phyloP scores from a whole-genome alignment of 176 grass and related monocot species.

The Oryza glaberrima region DNA sequence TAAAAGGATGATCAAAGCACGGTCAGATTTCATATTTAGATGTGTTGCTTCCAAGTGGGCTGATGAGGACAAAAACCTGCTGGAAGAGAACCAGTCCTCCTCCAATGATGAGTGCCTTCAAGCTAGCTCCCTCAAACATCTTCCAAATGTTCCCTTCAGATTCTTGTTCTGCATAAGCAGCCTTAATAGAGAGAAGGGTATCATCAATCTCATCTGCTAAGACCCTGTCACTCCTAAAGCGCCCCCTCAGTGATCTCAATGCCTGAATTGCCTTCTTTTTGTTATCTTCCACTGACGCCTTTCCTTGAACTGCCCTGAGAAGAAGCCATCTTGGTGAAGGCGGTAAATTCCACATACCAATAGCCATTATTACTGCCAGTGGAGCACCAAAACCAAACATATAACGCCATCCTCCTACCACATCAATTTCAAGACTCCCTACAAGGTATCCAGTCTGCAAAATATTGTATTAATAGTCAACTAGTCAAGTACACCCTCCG shows the following conservation, averaged over 20 bases:
- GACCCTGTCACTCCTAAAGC: constrained; percentile 59
- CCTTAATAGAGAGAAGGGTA: constrained; percentile 76
- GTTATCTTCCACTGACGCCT: constrained; percentile 65
- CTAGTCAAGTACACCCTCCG: constrained; percentile 4
- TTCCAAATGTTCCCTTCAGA: constrained; percentile 75
- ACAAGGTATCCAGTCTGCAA: constrained; percentile 84
- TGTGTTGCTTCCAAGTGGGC: constrained; percentile 6
- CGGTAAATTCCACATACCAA: constrained; percentile 80
- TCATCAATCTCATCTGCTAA: constrained; percentile 72
- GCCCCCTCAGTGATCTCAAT: constrained; percentile 67
- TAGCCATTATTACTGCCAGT: constrained; percentile 75
- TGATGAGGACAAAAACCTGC: constrained; percentile 61
- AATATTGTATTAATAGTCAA: constrained; percentile 28
- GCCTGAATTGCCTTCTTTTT: constrained; percentile 78
- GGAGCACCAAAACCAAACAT: constrained; percentile 88
- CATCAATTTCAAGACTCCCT: constrained; percentile 76
- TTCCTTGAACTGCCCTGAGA: constrained; percentile 86
- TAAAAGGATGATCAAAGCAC: not conserved
- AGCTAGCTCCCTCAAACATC: constrained; percentile 87
- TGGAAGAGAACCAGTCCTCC: constrained; percentile 97
- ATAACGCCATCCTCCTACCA: constrained; percentile 88
- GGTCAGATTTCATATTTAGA: constrained; percentile 17
- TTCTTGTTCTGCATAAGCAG: constrained; percentile 71
- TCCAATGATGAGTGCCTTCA: constrained; percentile 95
- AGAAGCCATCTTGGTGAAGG: constrained; percentile 92